phyloP scores from a whole-genome alignment of 2,329 filamentous ascomycete genomes.

The Colletotrichum somersetense region DNA sequence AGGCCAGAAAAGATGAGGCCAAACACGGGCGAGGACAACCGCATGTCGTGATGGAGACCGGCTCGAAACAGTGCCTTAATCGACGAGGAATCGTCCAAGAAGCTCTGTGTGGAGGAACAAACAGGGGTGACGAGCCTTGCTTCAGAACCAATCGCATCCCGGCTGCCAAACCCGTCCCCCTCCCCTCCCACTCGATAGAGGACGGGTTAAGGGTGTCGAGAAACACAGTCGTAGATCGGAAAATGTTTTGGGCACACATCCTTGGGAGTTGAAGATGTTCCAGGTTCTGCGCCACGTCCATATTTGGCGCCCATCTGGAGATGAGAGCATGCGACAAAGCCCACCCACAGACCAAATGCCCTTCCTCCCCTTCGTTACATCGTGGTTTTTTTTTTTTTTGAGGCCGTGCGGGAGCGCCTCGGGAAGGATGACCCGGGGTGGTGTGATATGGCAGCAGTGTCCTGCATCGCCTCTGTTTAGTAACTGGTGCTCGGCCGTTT shows the following conservation, averaged over 20 bases:
- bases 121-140: slow-evolving; percentile 9
- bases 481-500: slow-evolving; percentile 29
- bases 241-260: slow-evolving; percentile 36
- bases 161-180: background rate
- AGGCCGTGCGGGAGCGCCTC: slow-evolving; percentile 9
- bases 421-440: slow-evolving; percentile 16
- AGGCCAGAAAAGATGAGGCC: slow-evolving; percentile 36
- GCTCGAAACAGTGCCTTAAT: slow-evolving; percentile 33
- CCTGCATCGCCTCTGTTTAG: background rate
- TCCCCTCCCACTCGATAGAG: background rate
- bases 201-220: background rate
- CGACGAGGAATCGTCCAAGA: slow-evolving; percentile 27
- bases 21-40: slow-evolving; percentile 30
- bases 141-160: slow-evolving; percentile 35
- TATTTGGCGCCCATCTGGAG: background rate
- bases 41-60: slow-evolving; percentile 35
- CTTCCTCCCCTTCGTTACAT: slow-evolving; percentile 1
- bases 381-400: background rate
- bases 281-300: slow-evolving; percentile 38
- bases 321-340: background rate
- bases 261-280: slow-evolving; percentile 26
- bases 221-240: slow-evolving; percentile 38
- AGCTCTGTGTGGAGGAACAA: slow-evolving; percentile 24
- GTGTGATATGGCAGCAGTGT: background rate
- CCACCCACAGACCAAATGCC: slow-evolving; percentile 22